Base-by-base conservation (phyloP, 2,329 filamentous ascomycete genomes). In the Microcera coccophila region DNA sequence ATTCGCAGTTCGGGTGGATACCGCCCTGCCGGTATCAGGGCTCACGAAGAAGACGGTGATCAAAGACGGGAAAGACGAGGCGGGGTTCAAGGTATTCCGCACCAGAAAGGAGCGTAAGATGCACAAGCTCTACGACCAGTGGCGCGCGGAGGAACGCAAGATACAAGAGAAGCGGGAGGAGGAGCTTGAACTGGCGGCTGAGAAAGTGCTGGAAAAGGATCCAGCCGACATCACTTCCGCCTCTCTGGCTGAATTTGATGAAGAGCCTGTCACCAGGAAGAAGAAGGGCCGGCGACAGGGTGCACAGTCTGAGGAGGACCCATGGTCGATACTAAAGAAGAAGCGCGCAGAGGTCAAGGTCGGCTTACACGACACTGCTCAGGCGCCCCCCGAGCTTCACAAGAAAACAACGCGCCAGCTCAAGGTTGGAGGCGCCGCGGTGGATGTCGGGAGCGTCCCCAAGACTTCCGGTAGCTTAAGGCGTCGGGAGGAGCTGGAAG, bases 71-170 rank as follows among this genome's bases (percentile, higher is more conserved):
- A 83, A 79, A 51, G 82, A 84, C 46, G 76, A 81, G 5, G 66
- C 78, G 24, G 81, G 85, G 0, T 59, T 84, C 8, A 85, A 88
- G 60, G 76, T 82, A 15, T 76, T 79, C 49, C 75, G 80, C 39
- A 96, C 90, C 5, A 85, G 84, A 63, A 93, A 90, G 59, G 90
- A 96, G 69, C 85, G 82, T 62, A 84, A 85, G 52, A 84, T 96
- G 73, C 82, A 83, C 55, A 87, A 87, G 59, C 75, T 88, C 51
- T 88, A 90, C 62, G 83, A 85, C 34, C 87, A 91, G 54, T 90
- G 86, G 76, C 72, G 77, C 40, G 82, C 82, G 53, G 78, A 84
- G 55, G 84, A 86, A 17, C 71, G 70, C 39, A 81, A 79, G 59
- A 70, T 81, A 32, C 71, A 80, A 51, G 82, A 84, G 38, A 72